These are phyloP conservation scores for Talaromyces marneffei DNA, from an alignment of 2,329 filamentous ascomycete genomes.

Conservation along the genomic window DNA sequence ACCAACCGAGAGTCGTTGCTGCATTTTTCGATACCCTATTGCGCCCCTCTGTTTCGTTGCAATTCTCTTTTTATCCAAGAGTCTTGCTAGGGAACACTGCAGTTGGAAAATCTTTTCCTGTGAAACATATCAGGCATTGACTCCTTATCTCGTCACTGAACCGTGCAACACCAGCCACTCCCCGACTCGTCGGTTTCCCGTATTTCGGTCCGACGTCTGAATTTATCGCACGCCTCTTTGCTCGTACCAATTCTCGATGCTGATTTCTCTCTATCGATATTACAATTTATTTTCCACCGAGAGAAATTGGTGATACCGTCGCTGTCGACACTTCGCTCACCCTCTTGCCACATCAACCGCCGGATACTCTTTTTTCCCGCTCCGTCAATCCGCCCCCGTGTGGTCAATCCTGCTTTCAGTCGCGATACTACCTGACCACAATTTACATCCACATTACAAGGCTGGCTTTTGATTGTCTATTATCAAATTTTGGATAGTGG, in stretches of 20 bases:
- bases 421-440: background rate
- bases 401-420: conserved; percentile 21
- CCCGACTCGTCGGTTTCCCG: background rate
- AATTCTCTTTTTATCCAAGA: background rate
- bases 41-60: background rate
- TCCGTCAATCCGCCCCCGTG: background rate
- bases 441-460: background rate
- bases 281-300: background rate
- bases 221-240: background rate
- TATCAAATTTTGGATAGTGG: background rate
- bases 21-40: conserved; percentile 4
- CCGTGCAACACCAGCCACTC: background rate
- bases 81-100: background rate
- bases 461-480: background rate
- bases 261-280: background rate
- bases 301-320: background rate
- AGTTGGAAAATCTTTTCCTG: background rate
- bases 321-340: background rate
- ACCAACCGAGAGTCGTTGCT: background rate
- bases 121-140: background rate
- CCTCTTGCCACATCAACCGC: conserved; percentile 2
- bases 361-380: conserved; percentile 1
- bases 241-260: background rate
- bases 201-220: background rate
- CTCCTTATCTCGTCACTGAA: background rate